A percentile compares a stretch with the other conserved stretches of the same genome.
Evolutionary conservation across 208 protist genomes (phyloP).

Genomic region (Acanthamoeba quina): DNA sequence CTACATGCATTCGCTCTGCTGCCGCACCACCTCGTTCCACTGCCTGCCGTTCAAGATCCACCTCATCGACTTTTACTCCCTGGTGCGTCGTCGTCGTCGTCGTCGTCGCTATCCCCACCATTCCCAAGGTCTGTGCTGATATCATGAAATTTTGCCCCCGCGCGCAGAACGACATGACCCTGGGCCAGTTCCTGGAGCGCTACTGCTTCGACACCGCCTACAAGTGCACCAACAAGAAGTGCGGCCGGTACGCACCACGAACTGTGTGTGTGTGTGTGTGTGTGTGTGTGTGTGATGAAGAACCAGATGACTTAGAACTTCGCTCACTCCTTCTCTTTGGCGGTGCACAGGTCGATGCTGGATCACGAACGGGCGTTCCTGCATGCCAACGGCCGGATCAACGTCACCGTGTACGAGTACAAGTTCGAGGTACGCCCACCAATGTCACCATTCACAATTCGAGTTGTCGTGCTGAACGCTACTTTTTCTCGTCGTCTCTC

Average conservation of each 20-base stretch:
- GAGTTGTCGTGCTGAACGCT: too few species aligned
- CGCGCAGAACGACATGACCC: slow-evolving; percentile 74
- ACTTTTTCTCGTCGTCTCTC: background rate
- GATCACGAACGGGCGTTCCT: slow-evolving; percentile 82
- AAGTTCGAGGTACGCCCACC: slow-evolving; percentile 35
- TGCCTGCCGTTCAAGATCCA: slow-evolving; percentile 80
- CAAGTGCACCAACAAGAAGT: slow-evolving; percentile 66
- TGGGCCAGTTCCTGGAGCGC: slow-evolving; percentile 79
- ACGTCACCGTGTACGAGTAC: slow-evolving; percentile 77
- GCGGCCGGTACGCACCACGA: background rate
- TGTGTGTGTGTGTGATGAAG: background rate
- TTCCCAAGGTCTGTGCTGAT: too few species aligned
- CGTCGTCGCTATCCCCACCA: too few species aligned
- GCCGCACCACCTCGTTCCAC: slow-evolving; percentile 68
- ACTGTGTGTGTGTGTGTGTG: too few species aligned
- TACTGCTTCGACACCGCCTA: slow-evolving; percentile 79
- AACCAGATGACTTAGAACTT: background rate
- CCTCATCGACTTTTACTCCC: slow-evolving; percentile 80
- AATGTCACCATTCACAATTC: too few species aligned
- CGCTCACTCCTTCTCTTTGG: background rate
- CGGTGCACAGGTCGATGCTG: slow-evolving; percentile 46
- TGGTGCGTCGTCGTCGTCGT: background rate
- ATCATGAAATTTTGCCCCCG: too few species aligned
- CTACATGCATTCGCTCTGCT: slow-evolving; percentile 77
- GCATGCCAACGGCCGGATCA: slow-evolving; percentile 74